Conservation (phyloP, 768 basidiomycete species). For the Podaxis sp. region DNA sequence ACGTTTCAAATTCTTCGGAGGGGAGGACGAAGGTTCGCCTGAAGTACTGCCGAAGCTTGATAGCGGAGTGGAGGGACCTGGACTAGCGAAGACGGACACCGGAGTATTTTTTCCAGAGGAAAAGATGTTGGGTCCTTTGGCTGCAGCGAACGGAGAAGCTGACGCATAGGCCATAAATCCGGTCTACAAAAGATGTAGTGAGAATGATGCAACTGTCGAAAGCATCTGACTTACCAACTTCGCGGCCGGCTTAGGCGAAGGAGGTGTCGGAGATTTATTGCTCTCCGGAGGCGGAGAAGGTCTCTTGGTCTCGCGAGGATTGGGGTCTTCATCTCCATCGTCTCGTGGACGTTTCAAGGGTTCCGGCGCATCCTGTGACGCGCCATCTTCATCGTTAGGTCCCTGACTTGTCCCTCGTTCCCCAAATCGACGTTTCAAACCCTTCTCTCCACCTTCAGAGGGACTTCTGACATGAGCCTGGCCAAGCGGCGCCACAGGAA, state of each 20-base stretch:
- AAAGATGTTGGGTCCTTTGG: slow-evolving; percentile 66
- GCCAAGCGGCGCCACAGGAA: slow-evolving; percentile 14
- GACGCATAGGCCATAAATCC: slow-evolving; percentile 85
- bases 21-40: slow-evolving; percentile 13
- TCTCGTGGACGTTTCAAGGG: slow-evolving; percentile 60
- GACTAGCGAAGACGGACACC: slow-evolving; percentile 13
- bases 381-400: slow-evolving; percentile 33
- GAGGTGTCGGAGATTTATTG: slow-evolving; percentile 35
- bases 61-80: slow-evolving; percentile 18
- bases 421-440: slow-evolving; percentile 65
- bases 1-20: slow-evolving; percentile 28
- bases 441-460: slow-evolving; percentile 56
- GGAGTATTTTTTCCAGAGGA: slow-evolving; percentile 35
- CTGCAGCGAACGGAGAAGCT: slow-evolving; percentile 69
- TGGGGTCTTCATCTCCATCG: slow-evolving; percentile 59
- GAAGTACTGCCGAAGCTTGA: slow-evolving; percentile 4
- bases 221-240: slow-evolving; percentile 43
- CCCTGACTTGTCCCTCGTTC: slow-evolving; percentile 68
- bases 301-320: slow-evolving; percentile 57
- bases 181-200: slow-evolving; percentile 34
- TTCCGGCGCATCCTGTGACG: slow-evolving; percentile 27
- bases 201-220: slow-evolving; percentile 11
- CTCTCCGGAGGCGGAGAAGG: slow-evolving; percentile 70
- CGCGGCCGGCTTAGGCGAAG: slow-evolving; percentile 28
- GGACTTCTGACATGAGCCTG: slow-evolving; percentile 30